phyloP scores from a whole-genome alignment of 2,329 filamentous ascomycete species.

The Gyromitra esculenta region DNA sequence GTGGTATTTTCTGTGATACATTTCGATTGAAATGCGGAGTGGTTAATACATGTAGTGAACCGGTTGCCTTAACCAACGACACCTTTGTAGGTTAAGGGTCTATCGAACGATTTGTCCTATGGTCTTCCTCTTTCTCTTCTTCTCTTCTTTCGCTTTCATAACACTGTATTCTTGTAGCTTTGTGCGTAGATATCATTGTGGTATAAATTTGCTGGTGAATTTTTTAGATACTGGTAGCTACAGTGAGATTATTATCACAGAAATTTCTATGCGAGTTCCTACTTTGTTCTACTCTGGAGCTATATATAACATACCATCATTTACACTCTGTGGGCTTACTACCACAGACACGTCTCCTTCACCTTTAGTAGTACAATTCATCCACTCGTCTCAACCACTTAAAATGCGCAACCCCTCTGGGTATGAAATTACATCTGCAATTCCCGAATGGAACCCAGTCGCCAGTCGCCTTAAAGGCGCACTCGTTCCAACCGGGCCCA shows the following conservation, averaged over 20 bases:
- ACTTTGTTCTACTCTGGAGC: background rate
- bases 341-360: background rate
- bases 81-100: background rate
- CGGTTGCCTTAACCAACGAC: background rate
- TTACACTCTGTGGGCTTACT: background rate
- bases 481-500: background rate
- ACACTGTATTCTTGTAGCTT: background rate
- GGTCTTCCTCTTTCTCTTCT: background rate
- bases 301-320: background rate
- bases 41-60: background rate
- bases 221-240: background rate
- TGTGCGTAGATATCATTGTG: background rate
- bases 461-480: background rate
- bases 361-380: background rate
- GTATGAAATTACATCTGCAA: background rate
- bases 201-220: background rate
- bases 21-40: conserved; percentile 10
- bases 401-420: background rate
- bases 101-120: background rate
- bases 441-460: background rate
- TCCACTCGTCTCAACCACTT: background rate
- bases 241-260: background rate
- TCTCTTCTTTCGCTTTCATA: background rate
- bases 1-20: background rate
- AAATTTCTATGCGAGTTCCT: background rate